Evolutionary conservation across 495 filamentous ascomycete species (phyloP), one percentile per base, ranked within the genome.

Genomic region (Aspergillus panamensis): DNA sequence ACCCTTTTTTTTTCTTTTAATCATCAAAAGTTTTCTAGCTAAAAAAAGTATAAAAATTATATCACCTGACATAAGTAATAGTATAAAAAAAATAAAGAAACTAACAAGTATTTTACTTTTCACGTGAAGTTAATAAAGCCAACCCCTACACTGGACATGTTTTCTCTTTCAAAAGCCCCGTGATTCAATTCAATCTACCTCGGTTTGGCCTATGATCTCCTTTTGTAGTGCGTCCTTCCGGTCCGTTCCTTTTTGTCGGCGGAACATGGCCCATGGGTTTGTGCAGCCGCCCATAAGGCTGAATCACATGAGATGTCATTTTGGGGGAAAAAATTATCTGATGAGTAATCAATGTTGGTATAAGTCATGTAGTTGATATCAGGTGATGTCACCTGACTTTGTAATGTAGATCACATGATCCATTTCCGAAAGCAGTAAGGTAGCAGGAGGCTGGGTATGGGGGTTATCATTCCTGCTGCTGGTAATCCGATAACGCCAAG

Each of bases 241-340:
- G 25, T 5, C 25, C 16, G 37, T 40, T 16, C 16, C 42, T 45
- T 16, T 16, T 9, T 45, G n/a, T 8, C n/a, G n/a, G n/a, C n/a
- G n/a, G n/a, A n/a, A n/a, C n/a, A n/a, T n/a, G n/a, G n/a, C n/a
- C n/a, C 42, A 10, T 4, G 42, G 33, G 9, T n/a, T 8, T 35
- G 42, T 20, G 48, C 21, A 42, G 16, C 39, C n/a, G n/a, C n/a
- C n/a, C 21, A 48, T 62, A 65, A 61, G 62, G 62, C 62, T 65
- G 59, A 65, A 35, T 65, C 62, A 65, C 62, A 50, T 65, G 62
- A n/a, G n/a, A 53, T 25, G 25, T 2, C 25, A 25, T 25, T 5
- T 25, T 5, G 25, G n/a, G n/a, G n/a, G 25, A 25, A 2, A 25
- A 25, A 25, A 25, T 25, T 5, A 25, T 25, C 21, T 9, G 19